phyloP scores from a whole-genome alignment of 2,329 filamentous ascomycete genomes.

The Fusarium tanahbumbuense region DNA sequence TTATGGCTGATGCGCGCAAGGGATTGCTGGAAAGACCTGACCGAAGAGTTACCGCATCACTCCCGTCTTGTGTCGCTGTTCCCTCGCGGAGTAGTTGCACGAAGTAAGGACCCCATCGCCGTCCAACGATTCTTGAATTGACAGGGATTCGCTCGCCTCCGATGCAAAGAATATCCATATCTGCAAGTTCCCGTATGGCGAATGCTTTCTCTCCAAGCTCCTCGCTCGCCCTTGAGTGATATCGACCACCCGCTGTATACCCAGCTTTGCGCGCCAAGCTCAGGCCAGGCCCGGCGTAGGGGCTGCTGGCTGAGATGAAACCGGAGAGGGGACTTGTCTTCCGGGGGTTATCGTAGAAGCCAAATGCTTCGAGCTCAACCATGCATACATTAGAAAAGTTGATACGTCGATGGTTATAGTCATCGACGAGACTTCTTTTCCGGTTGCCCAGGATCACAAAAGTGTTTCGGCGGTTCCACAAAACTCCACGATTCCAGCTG shows the following conservation, averaged over 20 bases:
- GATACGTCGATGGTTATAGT: constrained; percentile 97
- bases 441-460: constrained; percentile 96
- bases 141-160: constrained; percentile 92
- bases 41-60: constrained; percentile 80
- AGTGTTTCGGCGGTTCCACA: constrained; percentile 93
- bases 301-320: constrained; percentile 85
- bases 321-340: constrained; percentile 81
- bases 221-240: constrained; percentile 80
- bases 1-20: constrained; percentile 83
- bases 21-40: constrained; percentile 68
- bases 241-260: constrained; percentile 78
- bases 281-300: constrained; percentile 66
- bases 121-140: constrained; percentile 87
- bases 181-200: constrained; percentile 83
- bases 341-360: constrained; percentile 94
- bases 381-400: constrained; percentile 98
- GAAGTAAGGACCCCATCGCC: constrained; percentile 96
- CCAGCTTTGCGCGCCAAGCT: constrained; percentile 70
- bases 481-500: constrained; percentile 94
- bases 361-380: constrained; percentile 96
- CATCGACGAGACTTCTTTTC: constrained; percentile 92
- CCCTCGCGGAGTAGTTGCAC: constrained; percentile 90
- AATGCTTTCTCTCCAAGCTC: constrained; percentile 87
- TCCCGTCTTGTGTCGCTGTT: constrained; percentile 75
- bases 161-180: constrained; percentile 96